Evolutionary conservation across 768 basidiomycete species (phyloP).

Genomic region (Mycena indigotica): DNA sequence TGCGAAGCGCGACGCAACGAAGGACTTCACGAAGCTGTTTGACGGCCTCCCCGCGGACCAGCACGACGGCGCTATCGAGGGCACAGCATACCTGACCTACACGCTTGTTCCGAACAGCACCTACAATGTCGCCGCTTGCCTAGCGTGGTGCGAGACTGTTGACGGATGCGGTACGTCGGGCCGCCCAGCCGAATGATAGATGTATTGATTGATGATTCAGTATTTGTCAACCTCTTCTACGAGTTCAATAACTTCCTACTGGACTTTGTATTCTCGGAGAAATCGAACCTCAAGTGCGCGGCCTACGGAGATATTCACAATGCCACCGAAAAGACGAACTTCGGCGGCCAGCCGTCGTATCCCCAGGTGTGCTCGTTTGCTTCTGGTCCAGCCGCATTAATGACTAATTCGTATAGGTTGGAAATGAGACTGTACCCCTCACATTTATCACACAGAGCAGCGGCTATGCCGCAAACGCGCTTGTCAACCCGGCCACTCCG

Average conservation of each 20-base stretch:
- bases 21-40: constrained; percentile 42
- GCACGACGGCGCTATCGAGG: constrained; percentile 44
- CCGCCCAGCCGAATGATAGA: background rate
- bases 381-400: constrained; percentile 11
- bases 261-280: constrained; percentile 39
- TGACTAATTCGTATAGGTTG: constrained; percentile 21
- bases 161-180: constrained; percentile 42
- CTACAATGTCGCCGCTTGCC: constrained; percentile 40
- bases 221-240: constrained; percentile 53
- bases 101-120: constrained; percentile 48
- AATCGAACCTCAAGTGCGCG: constrained; percentile 52
- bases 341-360: constrained; percentile 44
- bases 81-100: constrained; percentile 51
- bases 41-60: constrained; percentile 36
- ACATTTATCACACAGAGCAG: constrained; percentile 48
- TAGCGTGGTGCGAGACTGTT: constrained; percentile 40
- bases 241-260: constrained; percentile 48
- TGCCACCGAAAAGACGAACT: constrained; percentile 47
- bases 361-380: background rate
- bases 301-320: constrained; percentile 46
- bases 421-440: constrained; percentile 17
- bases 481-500: constrained; percentile 43
- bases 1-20: too few species aligned
- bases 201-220: constrained; percentile 16
- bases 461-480: constrained; percentile 40